Percentiles rank a stretch among this genome's conserved stretches.
Evolutionary conservation across 2,329 filamentous ascomycete species (phyloP).

Genomic region (Ceratocystis albifundus): DNA sequence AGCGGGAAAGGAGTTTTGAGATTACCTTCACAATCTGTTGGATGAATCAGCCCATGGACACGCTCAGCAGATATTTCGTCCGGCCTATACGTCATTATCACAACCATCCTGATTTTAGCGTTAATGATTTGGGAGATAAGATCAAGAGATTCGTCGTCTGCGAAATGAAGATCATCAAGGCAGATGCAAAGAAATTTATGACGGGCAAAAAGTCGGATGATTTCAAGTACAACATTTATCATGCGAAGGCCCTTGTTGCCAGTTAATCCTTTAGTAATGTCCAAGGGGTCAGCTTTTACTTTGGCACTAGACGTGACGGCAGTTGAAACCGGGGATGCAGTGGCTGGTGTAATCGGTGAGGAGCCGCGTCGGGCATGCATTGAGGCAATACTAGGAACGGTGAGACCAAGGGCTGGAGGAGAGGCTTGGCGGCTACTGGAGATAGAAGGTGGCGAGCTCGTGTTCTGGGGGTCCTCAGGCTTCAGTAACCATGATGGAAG

Average conservation of each 20-base stretch:
- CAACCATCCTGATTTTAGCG: slow-evolving; percentile 66
- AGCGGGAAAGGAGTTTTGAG: neutral
- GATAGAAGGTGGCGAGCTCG: slow-evolving; percentile 26
- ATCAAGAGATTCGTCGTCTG: slow-evolving; percentile 76
- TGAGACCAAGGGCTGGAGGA: slow-evolving; percentile 20
- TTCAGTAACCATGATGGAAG: slow-evolving; percentile 60
- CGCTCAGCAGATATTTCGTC: slow-evolving; percentile 50
- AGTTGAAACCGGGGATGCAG: slow-evolving; percentile 36
- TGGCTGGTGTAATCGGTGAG: slow-evolving; percentile 38
- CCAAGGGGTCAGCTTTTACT: slow-evolving; percentile 31
- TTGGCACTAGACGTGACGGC: slow-evolving; percentile 36
- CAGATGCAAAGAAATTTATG: slow-evolving; percentile 83
- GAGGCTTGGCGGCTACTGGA: slow-evolving; percentile 19
- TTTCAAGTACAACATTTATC: slow-evolving; percentile 79
- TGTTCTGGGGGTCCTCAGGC: slow-evolving; percentile 26
- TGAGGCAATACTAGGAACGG: slow-evolving; percentile 25
- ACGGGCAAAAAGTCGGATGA: slow-evolving; percentile 66
- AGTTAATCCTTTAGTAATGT: slow-evolving; percentile 47
- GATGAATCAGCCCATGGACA: slow-evolving; percentile 44
- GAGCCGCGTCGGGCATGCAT: slow-evolving; percentile 39
- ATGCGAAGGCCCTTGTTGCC: slow-evolving; percentile 59
- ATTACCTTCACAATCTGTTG: slow-evolving; percentile 43
- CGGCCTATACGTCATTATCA: slow-evolving; percentile 65
- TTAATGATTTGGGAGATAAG: slow-evolving; percentile 70
- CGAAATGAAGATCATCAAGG: slow-evolving; percentile 81